Base-by-base conservation (phyloP, 2,329 filamentous ascomycete species). In the Calcarisporium arbuscula region DNA sequence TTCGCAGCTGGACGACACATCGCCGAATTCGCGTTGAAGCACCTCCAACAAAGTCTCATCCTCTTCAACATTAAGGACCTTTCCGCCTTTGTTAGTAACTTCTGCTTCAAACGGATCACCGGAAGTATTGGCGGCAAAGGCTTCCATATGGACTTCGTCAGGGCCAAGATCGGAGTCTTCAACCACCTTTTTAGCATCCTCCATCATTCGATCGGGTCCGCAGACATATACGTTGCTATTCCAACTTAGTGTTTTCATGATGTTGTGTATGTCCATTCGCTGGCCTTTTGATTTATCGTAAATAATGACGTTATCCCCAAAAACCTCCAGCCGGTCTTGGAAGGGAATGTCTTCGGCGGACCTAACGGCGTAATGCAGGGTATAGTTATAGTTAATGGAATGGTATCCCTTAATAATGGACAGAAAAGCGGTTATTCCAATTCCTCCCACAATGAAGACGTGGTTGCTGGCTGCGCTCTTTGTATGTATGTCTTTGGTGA, bases 351-450 rank as follows among this genome's bases (percentile, higher is more conserved):
- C 75, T 0, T 62, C 60, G 0, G 50, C 48, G 1, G 61, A 65
- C 8, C 70, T 65, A 11, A 81, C 69, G 0, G 70, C 76, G 40
- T 77, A 80, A 54, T 82, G 77, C 26, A 82, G 53, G 16, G 62
- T 59, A 23, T 65, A 68, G 36, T 67, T 65, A 50, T 57, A 70
- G 46, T 76, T 63, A 39, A 71, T 68, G 5, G 45, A 20, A 12
- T 56, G 49, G 39, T 65, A 65, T 2, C 19, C 34, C 31, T 68
- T 55, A 4, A 74, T 48, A 17, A 76, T 57, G 1, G 60, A 47
- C 8, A 83, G 48, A 42, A 82, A 82, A 0, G 79, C 79, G 2
- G 80, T 83, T 41, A 83, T 71, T 1, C 79, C 80, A 19, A 83
- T 75, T 0, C 79, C 80, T 8, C 74, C 79, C 0, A 68, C 75